phyloP scores from a whole-genome alignment of 352 stramenopile genomes.

The Phytophthora cryptogea region DNA sequence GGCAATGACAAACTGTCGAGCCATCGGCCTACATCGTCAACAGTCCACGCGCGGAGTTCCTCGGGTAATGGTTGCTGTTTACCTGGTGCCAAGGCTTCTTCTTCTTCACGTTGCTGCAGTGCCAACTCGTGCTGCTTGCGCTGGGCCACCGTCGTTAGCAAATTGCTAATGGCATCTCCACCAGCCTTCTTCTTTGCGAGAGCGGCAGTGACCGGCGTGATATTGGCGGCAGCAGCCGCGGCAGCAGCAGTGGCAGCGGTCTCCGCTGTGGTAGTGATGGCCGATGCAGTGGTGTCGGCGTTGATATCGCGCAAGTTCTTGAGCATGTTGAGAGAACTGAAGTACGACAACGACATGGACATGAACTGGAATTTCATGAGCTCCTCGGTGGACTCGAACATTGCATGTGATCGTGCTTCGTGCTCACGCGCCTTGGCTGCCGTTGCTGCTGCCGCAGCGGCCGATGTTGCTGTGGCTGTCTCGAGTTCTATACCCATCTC shows the following conservation, averaged over 20 bases:
- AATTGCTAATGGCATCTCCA: slow-evolving; percentile 63
- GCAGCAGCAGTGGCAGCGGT: slow-evolving; percentile 86
- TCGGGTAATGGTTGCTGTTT: slow-evolving; percentile 71
- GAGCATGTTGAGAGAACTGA: slow-evolving; percentile 95
- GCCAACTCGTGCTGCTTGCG: slow-evolving; percentile 81
- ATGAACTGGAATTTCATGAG: slow-evolving; percentile 98
- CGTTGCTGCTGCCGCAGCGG: slow-evolving; percentile 89
- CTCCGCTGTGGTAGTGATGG: slow-evolving; percentile 88
- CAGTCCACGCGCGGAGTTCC: slow-evolving; percentile 79
- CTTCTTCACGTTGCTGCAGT: slow-evolving; percentile 56
- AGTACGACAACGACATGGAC: slow-evolving; percentile 95
- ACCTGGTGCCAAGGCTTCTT: slow-evolving; percentile 51
- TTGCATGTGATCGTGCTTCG: slow-evolving; percentile 87
- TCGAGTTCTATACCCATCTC: slow-evolving; percentile 93
- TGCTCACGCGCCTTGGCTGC: slow-evolving; percentile 91
- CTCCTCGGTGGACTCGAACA: slow-evolving; percentile 94
- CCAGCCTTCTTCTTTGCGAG: slow-evolving; percentile 60
- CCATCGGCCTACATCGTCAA: slow-evolving; percentile 93
- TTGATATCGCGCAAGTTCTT: slow-evolving; percentile 94
- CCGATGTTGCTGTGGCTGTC: slow-evolving; percentile 90
- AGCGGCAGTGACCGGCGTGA: slow-evolving; percentile 52
- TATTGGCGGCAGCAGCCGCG: slow-evolving; percentile 86
- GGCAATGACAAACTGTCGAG: slow-evolving; percentile 89
- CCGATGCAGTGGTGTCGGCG: slow-evolving; percentile 89
- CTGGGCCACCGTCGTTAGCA: slow-evolving; percentile 64